These are phyloP conservation scores for Plectosphaerella cucumerina DNA, from an alignment of 2,329 filamentous ascomycete species.

Conservation along the genomic window DNA sequence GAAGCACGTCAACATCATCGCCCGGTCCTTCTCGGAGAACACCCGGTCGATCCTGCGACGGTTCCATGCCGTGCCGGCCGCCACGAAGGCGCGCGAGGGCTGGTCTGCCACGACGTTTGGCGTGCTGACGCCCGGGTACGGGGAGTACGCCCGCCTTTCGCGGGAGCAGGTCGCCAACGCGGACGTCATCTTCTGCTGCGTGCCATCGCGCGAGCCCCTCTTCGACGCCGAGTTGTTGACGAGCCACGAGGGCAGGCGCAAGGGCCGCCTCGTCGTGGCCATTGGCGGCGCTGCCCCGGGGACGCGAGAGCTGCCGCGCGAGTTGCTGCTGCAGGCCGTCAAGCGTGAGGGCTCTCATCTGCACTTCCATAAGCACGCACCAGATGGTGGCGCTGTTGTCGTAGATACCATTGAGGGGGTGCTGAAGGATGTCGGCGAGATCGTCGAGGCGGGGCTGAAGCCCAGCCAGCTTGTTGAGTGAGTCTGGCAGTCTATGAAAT, in stretches of 20 bases:
- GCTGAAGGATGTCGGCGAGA: slow-evolving; percentile 78
- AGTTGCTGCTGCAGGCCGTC: slow-evolving; percentile 63
- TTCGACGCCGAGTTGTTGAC: slow-evolving; percentile 74
- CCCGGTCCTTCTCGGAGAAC: slow-evolving; percentile 61
- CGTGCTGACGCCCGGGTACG: slow-evolving; percentile 64
- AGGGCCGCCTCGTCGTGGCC: slow-evolving; percentile 67
- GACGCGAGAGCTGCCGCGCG: slow-evolving; percentile 81
- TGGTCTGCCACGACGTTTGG: slow-evolving; percentile 65
- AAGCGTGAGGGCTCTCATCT: slow-evolving; percentile 40
- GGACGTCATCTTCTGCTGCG: slow-evolving; percentile 86
- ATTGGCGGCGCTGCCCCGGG: slow-evolving; percentile 65
- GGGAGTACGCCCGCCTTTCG: slow-evolving; percentile 61
- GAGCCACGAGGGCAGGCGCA: slow-evolving; percentile 62
- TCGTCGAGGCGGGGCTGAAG: slow-evolving; percentile 71
- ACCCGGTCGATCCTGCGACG: slow-evolving; percentile 47
- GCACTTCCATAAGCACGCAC: slow-evolving; percentile 64
- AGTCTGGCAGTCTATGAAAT: slow-evolving; percentile 20
- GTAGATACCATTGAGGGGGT: slow-evolving; percentile 77
- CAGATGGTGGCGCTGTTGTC: slow-evolving; percentile 62
- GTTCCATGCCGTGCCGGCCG: slow-evolving; percentile 38
- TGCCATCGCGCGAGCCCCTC: slow-evolving; percentile 67
- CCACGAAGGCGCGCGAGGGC: slow-evolving; percentile 52
- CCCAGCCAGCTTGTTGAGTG: slow-evolving; percentile 77
- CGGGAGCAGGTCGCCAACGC: slow-evolving; percentile 67
- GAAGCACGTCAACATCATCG: slow-evolving; percentile 78